These are phyloP conservation scores for Echites panduratus DNA, from an alignment of 257 asterid species.

Conservation along the genomic window DNA sequence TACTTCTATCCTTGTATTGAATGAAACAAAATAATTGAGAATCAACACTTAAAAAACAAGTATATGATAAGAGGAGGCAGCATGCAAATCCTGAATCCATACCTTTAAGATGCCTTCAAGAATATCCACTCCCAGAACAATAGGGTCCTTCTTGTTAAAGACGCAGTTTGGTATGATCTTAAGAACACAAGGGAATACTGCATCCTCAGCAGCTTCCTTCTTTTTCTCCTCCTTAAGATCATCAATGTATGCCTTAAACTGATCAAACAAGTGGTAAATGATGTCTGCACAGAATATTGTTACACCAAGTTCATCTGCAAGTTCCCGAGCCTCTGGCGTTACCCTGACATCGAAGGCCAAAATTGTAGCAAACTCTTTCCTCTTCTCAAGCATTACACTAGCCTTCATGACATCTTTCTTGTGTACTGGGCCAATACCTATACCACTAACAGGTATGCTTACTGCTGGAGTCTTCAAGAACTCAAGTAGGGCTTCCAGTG, in stretches of 20 bases:
- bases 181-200: conserved; percentile 93
- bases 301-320: conserved; percentile 88
- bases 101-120: conserved; percentile 72
- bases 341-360: conserved; percentile 95
- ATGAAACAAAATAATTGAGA: neutral
- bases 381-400: conserved; percentile 98
- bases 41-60: neutral
- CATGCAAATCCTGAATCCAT: neutral
- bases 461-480: conserved; percentile 91
- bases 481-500: conserved; percentile 91
- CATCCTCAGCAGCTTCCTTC: conserved; percentile 90
- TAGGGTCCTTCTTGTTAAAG: conserved; percentile 93
- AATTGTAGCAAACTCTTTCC: conserved; percentile 83
- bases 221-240: conserved; percentile 84
- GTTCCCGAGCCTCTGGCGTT: conserved; percentile 87
- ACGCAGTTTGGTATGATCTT: conserved; percentile 79
- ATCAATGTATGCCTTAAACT: conserved; percentile 90
- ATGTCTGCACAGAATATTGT: conserved; percentile 81
- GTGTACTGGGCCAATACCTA: conserved; percentile 91
- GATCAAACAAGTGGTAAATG: conserved; percentile 85
- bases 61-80: no score
- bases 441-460: conserved; percentile 93
- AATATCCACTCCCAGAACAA: conserved; percentile 89
- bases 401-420: conserved; percentile 97
- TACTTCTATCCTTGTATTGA: neutral